A percentile compares a stretch with the other conserved stretches of the same genome.
Conservation (phyloP, 2,329 filamentous ascomycete species). For the Phaeosphaeria sp. region DNA sequence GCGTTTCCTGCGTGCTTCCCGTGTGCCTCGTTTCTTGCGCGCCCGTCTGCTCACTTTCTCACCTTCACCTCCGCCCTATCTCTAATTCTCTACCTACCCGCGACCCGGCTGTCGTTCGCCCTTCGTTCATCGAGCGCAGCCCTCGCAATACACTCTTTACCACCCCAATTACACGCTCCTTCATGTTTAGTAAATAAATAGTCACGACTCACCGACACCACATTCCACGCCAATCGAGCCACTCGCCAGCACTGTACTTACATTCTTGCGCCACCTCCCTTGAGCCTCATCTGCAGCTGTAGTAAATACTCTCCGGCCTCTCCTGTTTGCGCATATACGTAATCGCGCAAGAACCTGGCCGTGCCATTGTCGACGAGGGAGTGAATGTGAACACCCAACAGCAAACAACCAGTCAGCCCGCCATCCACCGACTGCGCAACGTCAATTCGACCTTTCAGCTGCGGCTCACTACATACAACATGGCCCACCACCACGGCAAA, state of each 20-base stretch:
- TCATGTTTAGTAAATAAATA: constrained; percentile 43
- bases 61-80: constrained; percentile 17
- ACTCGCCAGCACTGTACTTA: constrained; percentile 19
- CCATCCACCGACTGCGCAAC: background rate
- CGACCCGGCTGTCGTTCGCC: constrained; percentile 50
- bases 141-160: constrained; percentile 46
- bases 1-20: constrained; percentile 5
- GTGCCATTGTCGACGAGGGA: constrained; percentile 11
- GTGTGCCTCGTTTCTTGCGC: background rate
- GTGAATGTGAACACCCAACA: constrained; percentile 11
- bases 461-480: constrained; percentile 14
- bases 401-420: background rate
- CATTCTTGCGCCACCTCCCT: constrained; percentile 42
- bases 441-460: background rate
- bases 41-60: constrained; percentile 12
- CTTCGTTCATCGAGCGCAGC: constrained; percentile 47
- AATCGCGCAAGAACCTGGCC: constrained; percentile 22
- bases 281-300: constrained; percentile 19
- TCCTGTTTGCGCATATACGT: constrained; percentile 28
- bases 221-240: constrained; percentile 33
- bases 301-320: constrained; percentile 29
- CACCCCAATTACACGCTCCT: constrained; percentile 33
- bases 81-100: constrained; percentile 28
- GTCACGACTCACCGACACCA: constrained; percentile 17
- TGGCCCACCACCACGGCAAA: constrained; percentile 33